Evolutionary conservation across 2,329 filamentous ascomycete species (phyloP).

Genomic region (Penicillium nordicum): DNA sequence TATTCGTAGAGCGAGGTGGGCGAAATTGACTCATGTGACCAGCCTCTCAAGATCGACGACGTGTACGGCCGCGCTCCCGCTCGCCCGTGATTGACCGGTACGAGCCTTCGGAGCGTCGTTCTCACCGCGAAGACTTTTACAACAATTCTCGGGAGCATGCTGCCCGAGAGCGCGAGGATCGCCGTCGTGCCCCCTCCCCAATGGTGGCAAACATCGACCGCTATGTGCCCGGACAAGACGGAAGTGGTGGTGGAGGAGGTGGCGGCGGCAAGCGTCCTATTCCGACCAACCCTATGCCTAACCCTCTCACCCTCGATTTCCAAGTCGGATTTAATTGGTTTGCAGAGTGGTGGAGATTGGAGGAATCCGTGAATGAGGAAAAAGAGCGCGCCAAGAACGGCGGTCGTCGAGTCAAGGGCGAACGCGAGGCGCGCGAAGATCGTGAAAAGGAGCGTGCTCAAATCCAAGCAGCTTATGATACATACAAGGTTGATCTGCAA

Average conservation of each 20-base stretch:
- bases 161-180: conserved; percentile 55
- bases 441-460: conserved; percentile 60
- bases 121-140: conserved; percentile 57
- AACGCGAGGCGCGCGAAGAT: conserved; percentile 61
- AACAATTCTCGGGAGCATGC: conserved; percentile 40
- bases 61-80: conserved; percentile 53
- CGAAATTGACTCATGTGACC: background rate
- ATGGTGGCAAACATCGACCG: conserved; percentile 59
- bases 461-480: conserved; percentile 63
- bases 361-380: conserved; percentile 62
- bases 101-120: conserved; percentile 54
- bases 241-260: conserved; percentile 36
- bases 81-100: conserved; percentile 65
- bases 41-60: conserved; percentile 44
- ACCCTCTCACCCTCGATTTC: conserved; percentile 61
- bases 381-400: conserved; percentile 60
- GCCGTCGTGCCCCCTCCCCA: conserved; percentile 57
- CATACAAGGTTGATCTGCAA: conserved; percentile 64
- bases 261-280: conserved; percentile 48
- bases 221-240: conserved; percentile 62
- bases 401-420: conserved; percentile 57
- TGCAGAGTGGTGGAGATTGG: conserved; percentile 65
- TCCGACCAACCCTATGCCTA: conserved; percentile 56
- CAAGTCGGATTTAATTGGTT: conserved; percentile 67
- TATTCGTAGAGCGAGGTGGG: background rate